Evolutionary conservation across 192 early-diverging fungal species (phyloP).

Genomic region (Rhizoclosmatium globosum): DNA sequence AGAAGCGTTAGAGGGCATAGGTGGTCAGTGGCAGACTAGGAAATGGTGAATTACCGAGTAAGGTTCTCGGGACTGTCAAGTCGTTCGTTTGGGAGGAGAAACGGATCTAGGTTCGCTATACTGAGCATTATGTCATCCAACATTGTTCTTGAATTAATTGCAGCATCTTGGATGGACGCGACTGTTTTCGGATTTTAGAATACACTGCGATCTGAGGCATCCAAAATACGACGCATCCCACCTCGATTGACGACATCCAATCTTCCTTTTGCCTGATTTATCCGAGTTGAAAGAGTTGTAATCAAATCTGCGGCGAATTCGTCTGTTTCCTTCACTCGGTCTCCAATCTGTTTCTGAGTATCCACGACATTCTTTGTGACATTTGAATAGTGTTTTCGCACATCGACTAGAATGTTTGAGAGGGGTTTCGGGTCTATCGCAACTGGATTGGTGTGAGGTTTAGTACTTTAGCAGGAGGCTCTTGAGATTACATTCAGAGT

Average conservation of each 20-base stretch:
- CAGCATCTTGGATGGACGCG: background rate
- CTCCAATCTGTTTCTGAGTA: constrained; percentile 6
- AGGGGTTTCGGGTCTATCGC: background rate
- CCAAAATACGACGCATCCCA: background rate
- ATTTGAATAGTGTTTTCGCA: background rate
- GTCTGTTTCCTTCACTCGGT: background rate
- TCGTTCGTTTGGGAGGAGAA: constrained; percentile 19
- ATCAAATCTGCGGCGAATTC: background rate
- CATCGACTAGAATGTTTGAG: background rate
- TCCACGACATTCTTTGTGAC: constrained; percentile 6
- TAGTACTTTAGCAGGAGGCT: background rate
- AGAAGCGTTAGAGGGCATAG: too few relatives aligned
- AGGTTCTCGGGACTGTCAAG: constrained; percentile 17
- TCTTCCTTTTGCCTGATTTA: constrained; percentile 1
- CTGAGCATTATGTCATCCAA: constrained; percentile 16
- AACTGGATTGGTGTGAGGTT: background rate
- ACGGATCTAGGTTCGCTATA: constrained; percentile 9
- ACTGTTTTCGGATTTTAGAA: background rate
- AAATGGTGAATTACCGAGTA: too few relatives aligned
- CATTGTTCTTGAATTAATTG: background rate
- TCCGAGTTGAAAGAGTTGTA: background rate
- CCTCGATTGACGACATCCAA: constrained; percentile 5
- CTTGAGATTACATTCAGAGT: background rate
- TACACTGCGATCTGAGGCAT: background rate
- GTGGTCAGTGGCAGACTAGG: too few relatives aligned